Conservation (phyloP, 805 yeast species). For the Starmera caribaea region DNA sequence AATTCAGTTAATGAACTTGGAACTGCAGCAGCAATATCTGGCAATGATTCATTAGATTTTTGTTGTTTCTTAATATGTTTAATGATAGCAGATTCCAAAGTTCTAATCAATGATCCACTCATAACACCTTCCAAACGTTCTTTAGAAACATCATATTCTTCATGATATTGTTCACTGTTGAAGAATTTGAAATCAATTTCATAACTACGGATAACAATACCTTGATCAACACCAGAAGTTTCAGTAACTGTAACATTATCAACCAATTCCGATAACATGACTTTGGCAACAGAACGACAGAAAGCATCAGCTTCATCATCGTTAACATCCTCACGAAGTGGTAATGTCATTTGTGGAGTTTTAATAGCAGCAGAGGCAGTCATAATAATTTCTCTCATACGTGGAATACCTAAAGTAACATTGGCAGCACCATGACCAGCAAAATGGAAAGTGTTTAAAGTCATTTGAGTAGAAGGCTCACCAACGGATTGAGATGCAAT, state of each 20-base stretch:
- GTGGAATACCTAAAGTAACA: slow-evolving; percentile 98
- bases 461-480: slow-evolving; percentile 99
- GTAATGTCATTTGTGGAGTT: slow-evolving; percentile 98
- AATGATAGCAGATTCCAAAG: slow-evolving; percentile 62
- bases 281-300: slow-evolving; percentile 82
- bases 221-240: slow-evolving; percentile 57
- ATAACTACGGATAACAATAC: slow-evolving; percentile 55
- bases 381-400: slow-evolving; percentile 99
- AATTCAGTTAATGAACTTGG: slow-evolving; percentile 43
- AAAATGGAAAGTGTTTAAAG: slow-evolving; percentile 91
- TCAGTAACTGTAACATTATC: slow-evolving; percentile 82
- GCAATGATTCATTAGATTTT: slow-evolving; percentile 41
- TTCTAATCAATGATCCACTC: slow-evolving; percentile 51
- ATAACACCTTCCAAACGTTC: slow-evolving; percentile 68
- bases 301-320: slow-evolving; percentile 88
- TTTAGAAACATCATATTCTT: slow-evolving; percentile 82
- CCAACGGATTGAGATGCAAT: slow-evolving; percentile 98
- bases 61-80: slow-evolving; percentile 80
- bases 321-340: slow-evolving; percentile 66
- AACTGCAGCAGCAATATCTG: slow-evolving; percentile 64
- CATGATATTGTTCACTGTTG: slow-evolving; percentile 64
- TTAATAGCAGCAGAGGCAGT: slow-evolving; percentile 92
- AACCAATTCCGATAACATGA: slow-evolving; percentile 79
- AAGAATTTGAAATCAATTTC: slow-evolving; percentile 68
- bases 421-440: slow-evolving; percentile 99